A percentile compares a stretch with the other conserved stretches of the same genome.
phyloP scores from a whole-genome alignment of 345 rosid species.

The Ailanthus altissimus region DNA sequence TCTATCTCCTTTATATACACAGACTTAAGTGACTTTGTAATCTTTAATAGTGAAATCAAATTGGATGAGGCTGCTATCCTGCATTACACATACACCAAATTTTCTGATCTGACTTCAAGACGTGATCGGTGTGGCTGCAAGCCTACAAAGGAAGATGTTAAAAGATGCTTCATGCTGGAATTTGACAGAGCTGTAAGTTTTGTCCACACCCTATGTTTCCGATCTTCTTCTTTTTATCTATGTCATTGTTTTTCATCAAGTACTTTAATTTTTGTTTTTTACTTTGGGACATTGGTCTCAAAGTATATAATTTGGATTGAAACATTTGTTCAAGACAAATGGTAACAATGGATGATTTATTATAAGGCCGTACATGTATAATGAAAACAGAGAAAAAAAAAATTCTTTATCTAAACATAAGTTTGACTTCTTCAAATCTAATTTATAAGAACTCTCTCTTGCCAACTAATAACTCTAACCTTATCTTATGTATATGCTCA shows the following conservation, averaged over 20 bases:
- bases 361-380: neutral
- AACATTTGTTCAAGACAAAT: neutral
- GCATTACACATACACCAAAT: conserved; percentile 85
- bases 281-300: neutral
- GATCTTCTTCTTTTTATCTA: neutral
- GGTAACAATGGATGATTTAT: neutral
- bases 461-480: neutral
- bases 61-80: conserved; percentile 87
- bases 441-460: neutral
- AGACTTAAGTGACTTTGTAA: conserved; percentile 10
- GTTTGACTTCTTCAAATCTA: neutral
- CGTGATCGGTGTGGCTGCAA: conserved; percentile 99
- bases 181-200: conserved; percentile 92
- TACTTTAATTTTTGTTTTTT: neutral
- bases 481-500: neutral
- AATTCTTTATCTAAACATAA: neutral
- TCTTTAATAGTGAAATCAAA: conserved; percentile 63
- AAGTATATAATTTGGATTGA: neutral
- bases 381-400: neutral
- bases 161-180: conserved; percentile 97
- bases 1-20: conserved; percentile 2
- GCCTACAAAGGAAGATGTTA: conserved; percentile 92
- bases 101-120: conserved; percentile 96
- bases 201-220: neutral
- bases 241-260: neutral